Evolutionary conservation across 2,329 filamentous ascomycete species (phyloP), one percentile per base, ranked within the genome.

Genomic region (Aspergillus tubingensis): DNA sequence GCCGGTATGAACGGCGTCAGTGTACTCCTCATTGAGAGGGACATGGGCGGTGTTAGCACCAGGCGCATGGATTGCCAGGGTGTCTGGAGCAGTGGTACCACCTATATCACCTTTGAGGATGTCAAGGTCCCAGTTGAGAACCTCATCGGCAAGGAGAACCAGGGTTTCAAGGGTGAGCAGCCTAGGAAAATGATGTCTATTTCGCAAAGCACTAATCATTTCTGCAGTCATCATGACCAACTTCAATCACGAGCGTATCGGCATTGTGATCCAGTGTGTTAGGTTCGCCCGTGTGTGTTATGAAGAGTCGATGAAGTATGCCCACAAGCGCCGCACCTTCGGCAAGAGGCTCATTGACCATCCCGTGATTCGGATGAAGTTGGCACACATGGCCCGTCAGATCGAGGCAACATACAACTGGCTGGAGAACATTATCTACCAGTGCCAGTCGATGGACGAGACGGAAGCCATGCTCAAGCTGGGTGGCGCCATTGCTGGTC

Each of bases 101-200:
- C 95, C 32, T 99, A 98, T 79, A 89, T 99, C 75, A 97, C 94
- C 47, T 98, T 98, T 68, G 95, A 99, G 79, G 95, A 99, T 75
- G 95, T 98, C 79, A 98, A 98, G 83, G 95, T 99, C 0, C 95
- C 95, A 1, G 95, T 98, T n/a, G 94, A 96, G 85, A 98, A 99
- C 82, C 79, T 99, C 70, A 88, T 99, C 62, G 95, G 95, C 80
- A 98, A 97, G 83, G 89, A 96, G 82, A 96, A 99, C 84, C 90
- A 96, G 77, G 95, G 95, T 41, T 99, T 99, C 87, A 91, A 93
- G 81, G 85, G 86, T 87, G 78, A 68, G 74, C 63, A 58, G 17
- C 50, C 38, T 36, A 11, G 15, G 41, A n/a, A 61, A 61, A 36
- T 53, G 60, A 17, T 1, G 17, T 8, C 19, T 23, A 15, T 13